phyloP scores from a whole-genome alignment of 306 rosid genomes.

The Potentilla sterilis region DNA sequence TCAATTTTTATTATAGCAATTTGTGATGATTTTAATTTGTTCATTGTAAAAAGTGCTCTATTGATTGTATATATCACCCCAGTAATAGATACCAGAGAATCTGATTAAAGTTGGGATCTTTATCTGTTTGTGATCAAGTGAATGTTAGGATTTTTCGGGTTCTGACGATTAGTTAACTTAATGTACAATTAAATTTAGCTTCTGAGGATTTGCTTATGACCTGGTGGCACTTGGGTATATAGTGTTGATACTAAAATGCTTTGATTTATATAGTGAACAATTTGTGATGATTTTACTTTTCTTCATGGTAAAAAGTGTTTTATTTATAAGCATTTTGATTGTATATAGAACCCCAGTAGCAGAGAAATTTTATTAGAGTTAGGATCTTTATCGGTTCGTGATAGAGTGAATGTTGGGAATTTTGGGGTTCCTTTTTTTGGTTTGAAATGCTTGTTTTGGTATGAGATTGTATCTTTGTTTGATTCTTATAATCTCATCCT shows the following conservation, averaged over 20 bases:
- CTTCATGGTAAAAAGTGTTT: too few species aligned
- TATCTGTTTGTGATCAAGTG: too few species aligned
- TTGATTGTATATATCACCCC: too few species aligned
- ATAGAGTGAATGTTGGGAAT: neutral
- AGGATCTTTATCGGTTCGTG: neutral
- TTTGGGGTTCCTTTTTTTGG: neutral
- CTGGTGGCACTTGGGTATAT: neutral
- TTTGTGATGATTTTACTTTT: too few species aligned
- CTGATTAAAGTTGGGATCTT: too few species aligned
- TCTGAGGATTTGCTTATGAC: neutral
- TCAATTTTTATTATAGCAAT: neutral
- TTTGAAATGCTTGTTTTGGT: conserved; percentile 20
- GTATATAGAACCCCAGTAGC: neutral
- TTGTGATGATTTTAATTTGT: too few species aligned
- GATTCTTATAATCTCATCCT: conserved; percentile 68
- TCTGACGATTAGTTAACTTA: too few species aligned
- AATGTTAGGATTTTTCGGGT: too few species aligned
- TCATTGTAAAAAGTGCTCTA: neutral
- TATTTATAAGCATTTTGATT: too few species aligned
- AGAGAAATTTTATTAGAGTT: neutral
- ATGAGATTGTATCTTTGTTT: conserved; percentile 30
- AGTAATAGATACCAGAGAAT: too few species aligned
- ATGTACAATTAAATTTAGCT: neutral
- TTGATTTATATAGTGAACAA: too few species aligned
- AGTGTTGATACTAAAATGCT: neutral